These are phyloP conservation scores for Aspergillus thermomutatus DNA, from an alignment of 2,329 filamentous ascomycete genomes.

Conservation along the genomic window DNA sequence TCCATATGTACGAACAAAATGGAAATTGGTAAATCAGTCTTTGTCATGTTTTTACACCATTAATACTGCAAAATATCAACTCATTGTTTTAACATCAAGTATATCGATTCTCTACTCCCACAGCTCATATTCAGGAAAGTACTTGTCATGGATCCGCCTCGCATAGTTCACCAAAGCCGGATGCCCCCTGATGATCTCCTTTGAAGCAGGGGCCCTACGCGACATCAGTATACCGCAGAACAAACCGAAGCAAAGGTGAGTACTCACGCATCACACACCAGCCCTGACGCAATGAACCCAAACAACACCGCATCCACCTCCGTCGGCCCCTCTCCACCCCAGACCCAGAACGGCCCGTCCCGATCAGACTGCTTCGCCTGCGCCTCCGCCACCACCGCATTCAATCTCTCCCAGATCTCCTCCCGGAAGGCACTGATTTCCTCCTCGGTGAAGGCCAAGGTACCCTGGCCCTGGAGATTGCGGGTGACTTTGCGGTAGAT, in stretches of 20 bases:
- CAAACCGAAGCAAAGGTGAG: neutral
- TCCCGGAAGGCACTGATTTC: constrained; percentile 47
- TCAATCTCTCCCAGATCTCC: constrained; percentile 56
- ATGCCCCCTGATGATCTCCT: constrained; percentile 44
- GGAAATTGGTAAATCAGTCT: too few relatives aligned
- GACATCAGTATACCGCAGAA: constrained; percentile 4
- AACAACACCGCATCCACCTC: constrained; percentile 58
- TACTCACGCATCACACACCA: constrained; percentile 55
- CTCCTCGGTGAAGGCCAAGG: constrained; percentile 47
- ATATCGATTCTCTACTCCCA: constrained; percentile 21
- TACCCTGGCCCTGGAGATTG: constrained; percentile 57
- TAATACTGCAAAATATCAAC: neutral
- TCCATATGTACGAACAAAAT: too few relatives aligned
- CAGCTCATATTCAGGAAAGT: constrained; percentile 57
- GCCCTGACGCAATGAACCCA: constrained; percentile 53
- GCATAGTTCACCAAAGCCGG: constrained; percentile 56
- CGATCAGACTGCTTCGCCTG: constrained; percentile 27
- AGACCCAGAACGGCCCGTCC: constrained; percentile 53
- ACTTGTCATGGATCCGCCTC: constrained; percentile 51
- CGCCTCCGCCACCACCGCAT: constrained; percentile 40
- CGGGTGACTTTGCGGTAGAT: constrained; percentile 43
- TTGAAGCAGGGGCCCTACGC: constrained; percentile 47
- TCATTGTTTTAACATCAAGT: neutral
- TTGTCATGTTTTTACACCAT: too few relatives aligned
- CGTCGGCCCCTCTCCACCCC: constrained; percentile 52